Percentiles rank a stretch among this genome's conserved stretches.
Conservation (phyloP, 1,139 yeast species). For the Pichia sp. region DNA sequence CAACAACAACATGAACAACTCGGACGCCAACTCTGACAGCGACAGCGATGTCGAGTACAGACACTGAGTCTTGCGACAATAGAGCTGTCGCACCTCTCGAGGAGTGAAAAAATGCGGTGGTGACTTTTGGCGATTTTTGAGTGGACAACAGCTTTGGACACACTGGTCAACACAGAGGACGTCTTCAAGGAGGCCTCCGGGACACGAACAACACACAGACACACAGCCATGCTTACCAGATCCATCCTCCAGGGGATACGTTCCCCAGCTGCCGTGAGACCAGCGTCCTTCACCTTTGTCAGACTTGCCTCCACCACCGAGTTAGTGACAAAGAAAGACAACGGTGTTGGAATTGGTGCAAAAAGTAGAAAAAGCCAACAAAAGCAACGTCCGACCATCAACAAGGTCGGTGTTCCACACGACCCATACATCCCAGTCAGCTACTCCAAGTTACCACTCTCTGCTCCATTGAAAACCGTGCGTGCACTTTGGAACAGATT, state of each 20-base stretch:
- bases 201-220: too few relatives aligned
- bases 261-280: not conserved
- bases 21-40: slow-evolving; percentile 11
- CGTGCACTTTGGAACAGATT: slow-evolving; percentile 45
- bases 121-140: too few relatives aligned
- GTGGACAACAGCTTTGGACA: too few relatives aligned
- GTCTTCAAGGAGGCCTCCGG: too few relatives aligned
- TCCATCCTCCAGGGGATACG: not conserved
- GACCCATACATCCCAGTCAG: slow-evolving; percentile 51
- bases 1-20: too few relatives aligned
- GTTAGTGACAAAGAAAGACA: slow-evolving; percentile 15
- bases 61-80: too few relatives aligned
- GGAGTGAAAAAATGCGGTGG: too few relatives aligned
- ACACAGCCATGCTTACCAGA: slow-evolving; percentile 7
- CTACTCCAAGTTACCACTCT: slow-evolving; percentile 40
- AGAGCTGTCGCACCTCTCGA: too few relatives aligned
- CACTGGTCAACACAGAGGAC: too few relatives aligned
- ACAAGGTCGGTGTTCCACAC: slow-evolving; percentile 43
- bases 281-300: not conserved
- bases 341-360: slow-evolving; percentile 17
- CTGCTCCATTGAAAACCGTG: slow-evolving; percentile 40
- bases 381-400: slow-evolving; percentile 30
- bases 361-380: slow-evolving; percentile 19
- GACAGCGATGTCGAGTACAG: slow-evolving; percentile 15
- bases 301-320: slow-evolving; percentile 18